Conservation (phyloP, 495 filamentous ascomycete genomes). For the Echria macrotheca region DNA sequence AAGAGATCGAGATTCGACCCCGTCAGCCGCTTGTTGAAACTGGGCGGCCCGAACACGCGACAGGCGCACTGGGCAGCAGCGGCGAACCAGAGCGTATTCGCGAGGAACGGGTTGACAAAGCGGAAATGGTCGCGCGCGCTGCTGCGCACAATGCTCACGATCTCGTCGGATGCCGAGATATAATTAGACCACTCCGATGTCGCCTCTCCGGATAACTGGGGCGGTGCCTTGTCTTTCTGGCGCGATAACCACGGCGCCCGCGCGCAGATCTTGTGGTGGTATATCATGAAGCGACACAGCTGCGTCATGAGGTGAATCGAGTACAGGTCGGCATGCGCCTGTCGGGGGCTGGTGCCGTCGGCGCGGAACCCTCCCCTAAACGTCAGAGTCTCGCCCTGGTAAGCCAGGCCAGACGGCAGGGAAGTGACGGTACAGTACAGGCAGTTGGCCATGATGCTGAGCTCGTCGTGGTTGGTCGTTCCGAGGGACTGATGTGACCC, state of each 20-base stretch:
- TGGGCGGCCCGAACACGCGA: constrained; percentile 14
- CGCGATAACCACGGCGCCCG: constrained; percentile 10
- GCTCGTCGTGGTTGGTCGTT: constrained; percentile 5
- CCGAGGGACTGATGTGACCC: neutral
- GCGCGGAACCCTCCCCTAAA: constrained; percentile 7
- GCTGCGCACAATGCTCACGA: constrained; percentile 19
- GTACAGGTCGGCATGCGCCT: constrained; percentile 20
- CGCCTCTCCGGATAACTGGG: neutral
- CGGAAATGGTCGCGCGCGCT: constrained; percentile 17
- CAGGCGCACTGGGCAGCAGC: constrained; percentile 23
- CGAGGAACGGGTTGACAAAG: constrained; percentile 28
- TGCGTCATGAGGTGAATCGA: constrained; percentile 29
- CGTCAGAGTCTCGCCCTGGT: constrained; percentile 21
- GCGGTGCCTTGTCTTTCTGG: neutral
- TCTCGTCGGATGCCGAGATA: constrained; percentile 22
- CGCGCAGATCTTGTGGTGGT: constrained; percentile 24
- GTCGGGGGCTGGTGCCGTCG: constrained; percentile 3
- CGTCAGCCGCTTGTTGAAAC: constrained; percentile 9
- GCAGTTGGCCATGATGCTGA: constrained; percentile 20
- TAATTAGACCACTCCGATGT: constrained; percentile 18
- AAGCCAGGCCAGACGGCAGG: constrained; percentile 16
- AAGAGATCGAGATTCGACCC: constrained; percentile 15
- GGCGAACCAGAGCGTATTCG: constrained; percentile 30
- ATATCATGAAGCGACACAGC: constrained; percentile 29
- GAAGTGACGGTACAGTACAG: constrained; percentile 20